Conservation (phyloP, 192 early-diverging fungal genomes). For the Coemansia sp. region DNA sequence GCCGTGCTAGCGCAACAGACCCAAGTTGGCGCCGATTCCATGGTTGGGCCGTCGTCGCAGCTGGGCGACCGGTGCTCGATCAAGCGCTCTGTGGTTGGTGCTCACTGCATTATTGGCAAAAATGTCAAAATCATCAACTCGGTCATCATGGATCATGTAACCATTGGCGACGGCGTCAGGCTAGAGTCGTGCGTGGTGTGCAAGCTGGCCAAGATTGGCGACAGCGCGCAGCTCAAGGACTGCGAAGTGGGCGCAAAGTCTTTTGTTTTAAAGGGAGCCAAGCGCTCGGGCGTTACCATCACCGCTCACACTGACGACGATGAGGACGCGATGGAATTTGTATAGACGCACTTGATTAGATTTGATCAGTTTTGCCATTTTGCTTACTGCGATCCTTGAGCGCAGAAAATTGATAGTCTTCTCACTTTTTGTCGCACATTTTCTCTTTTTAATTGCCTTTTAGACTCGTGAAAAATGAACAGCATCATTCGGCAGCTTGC, state of each 20-base stretch:
- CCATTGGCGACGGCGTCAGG: slow-evolving; percentile 91
- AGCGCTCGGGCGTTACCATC: slow-evolving; percentile 21
- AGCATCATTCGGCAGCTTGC: slow-evolving; percentile 20
- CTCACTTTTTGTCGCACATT: neutral
- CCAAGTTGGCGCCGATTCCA: slow-evolving; percentile 85
- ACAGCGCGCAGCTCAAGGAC: slow-evolving; percentile 77
- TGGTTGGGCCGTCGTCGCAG: slow-evolving; percentile 86
- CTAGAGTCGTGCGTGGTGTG: slow-evolving; percentile 87
- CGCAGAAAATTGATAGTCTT: neutral
- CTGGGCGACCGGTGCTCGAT: slow-evolving; percentile 91
- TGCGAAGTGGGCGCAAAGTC: slow-evolving; percentile 64
- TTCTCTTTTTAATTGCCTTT: neutral
- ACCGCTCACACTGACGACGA: slow-evolving; percentile 26
- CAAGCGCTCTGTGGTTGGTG: slow-evolving; percentile 91
- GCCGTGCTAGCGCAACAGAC: slow-evolving; percentile 67
- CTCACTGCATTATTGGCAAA: slow-evolving; percentile 93
- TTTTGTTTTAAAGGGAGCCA: slow-evolving; percentile 11
- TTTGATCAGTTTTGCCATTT: neutral
- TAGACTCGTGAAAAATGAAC: slow-evolving; percentile 13
- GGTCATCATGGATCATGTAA: slow-evolving; percentile 94
- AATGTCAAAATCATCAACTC: slow-evolving; percentile 94
- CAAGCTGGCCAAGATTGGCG: slow-evolving; percentile 73
- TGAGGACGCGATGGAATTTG: slow-evolving; percentile 25
- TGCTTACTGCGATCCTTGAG: neutral
- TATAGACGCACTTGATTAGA: neutral